Percentiles rank a stretch among this genome's conserved stretches.
These are phyloP conservation scores for Cubamyces sp. DNA, from an alignment of 768 basidiomycete species.

Conservation along the genomic window DNA sequence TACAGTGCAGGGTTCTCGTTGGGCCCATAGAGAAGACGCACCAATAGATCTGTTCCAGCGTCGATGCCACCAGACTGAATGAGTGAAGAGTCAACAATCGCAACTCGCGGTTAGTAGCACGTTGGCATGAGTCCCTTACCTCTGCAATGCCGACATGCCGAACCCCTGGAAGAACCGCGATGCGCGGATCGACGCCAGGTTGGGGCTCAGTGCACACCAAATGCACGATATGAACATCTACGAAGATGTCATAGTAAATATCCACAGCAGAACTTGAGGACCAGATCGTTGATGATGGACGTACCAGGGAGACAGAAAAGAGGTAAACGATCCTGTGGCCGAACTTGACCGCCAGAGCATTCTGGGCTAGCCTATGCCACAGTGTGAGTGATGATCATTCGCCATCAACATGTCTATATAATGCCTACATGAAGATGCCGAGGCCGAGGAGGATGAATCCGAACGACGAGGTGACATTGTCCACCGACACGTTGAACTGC, in stretches of 20 bases:
- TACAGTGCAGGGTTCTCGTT: too few relatives aligned
- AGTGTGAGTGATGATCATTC: background rate
- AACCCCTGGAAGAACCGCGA: slow-evolving; percentile 51
- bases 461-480: slow-evolving; percentile 47
- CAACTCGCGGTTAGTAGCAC: too few relatives aligned
- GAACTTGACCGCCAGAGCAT: slow-evolving; percentile 46
- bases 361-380: slow-evolving; percentile 40
- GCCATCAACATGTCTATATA: background rate
- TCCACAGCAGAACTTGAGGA: too few relatives aligned
- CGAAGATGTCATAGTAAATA: background rate
- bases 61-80: slow-evolving; percentile 44
- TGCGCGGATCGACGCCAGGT: slow-evolving; percentile 44
- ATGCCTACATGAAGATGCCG: slow-evolving; percentile 45
- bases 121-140: slow-evolving; percentile 27
- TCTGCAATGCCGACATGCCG: slow-evolving; percentile 49
- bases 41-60: slow-evolving; percentile 49
- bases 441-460: slow-evolving; percentile 46
- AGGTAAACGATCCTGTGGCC: slow-evolving; percentile 52
- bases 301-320: slow-evolving; percentile 44
- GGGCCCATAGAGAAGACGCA: slow-evolving; percentile 17
- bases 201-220: slow-evolving; percentile 49
- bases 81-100: background rate
- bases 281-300: background rate
- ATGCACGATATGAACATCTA: slow-evolving; percentile 51
- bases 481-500: slow-evolving; percentile 46